Evolutionary conservation across 2,329 filamentous ascomycete genomes (phyloP).

Genomic region (Thelonectria discophora): DNA sequence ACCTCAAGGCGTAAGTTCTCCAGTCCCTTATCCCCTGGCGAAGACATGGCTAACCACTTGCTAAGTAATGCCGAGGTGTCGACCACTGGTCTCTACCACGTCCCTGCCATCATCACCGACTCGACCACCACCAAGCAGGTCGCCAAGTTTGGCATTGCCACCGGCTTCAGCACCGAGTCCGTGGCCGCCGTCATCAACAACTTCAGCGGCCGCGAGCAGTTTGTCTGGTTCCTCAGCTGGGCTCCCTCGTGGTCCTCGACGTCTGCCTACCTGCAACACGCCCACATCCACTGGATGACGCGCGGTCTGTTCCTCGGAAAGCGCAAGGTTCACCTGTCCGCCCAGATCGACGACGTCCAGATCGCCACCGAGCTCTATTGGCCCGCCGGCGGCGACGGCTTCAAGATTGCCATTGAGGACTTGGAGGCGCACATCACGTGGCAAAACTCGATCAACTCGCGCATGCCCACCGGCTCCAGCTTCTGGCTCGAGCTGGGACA

Average conservation of each 20-base stretch:
- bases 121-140: conserved; percentile 22
- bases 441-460: conserved; percentile 28
- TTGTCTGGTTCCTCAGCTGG: conserved; percentile 34
- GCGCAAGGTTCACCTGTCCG: conserved; percentile 28
- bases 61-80: conserved; percentile 24
- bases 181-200: conserved; percentile 32
- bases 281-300: conserved; percentile 34
- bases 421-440: conserved; percentile 28
- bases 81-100: conserved; percentile 31
- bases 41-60: background rate
- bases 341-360: conserved; percentile 32
- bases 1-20: conserved; percentile 21
- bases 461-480: conserved; percentile 26
- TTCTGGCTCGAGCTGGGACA: conserved; percentile 31
- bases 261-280: conserved; percentile 28
- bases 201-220: conserved; percentile 31
- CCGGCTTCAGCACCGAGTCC: conserved; percentile 20
- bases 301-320: conserved; percentile 33
- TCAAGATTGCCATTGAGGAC: conserved; percentile 28
- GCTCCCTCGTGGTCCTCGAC: conserved; percentile 30
- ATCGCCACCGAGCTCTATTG: conserved; percentile 27
- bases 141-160: conserved; percentile 29
- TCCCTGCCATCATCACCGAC: conserved; percentile 27
- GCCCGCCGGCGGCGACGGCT: conserved; percentile 24
- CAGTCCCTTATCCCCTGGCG: background rate